A percentile compares a stretch with the other conserved stretches of the same genome.
These are phyloP conservation scores for Artemisia tridentata DNA, from an alignment of 129 eudicot species.

Conservation along the genomic window DNA sequence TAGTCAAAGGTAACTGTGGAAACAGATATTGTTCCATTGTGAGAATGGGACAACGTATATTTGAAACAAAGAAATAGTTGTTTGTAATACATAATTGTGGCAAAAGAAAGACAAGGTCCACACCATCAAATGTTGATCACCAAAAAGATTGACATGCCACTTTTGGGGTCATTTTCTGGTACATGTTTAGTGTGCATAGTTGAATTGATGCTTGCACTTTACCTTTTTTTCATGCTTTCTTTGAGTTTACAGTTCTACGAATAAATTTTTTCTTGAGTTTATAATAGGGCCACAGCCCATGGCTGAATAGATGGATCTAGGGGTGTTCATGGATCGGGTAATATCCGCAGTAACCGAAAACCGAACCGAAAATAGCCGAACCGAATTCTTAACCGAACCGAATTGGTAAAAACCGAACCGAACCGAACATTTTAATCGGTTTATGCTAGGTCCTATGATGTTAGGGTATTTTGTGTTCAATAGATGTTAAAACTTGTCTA, in stretches of 20 bases:
- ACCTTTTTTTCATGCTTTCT: slow-evolving; percentile 1
- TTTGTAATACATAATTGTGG: slow-evolving; percentile 4
- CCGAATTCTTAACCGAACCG: no score
- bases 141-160: slow-evolving; percentile 24
- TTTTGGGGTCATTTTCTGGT: slow-evolving; percentile 7
- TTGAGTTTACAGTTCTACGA: neutral
- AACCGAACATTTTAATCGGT: no score
- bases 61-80: slow-evolving; percentile 18
- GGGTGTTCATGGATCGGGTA: no score
- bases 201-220: slow-evolving; percentile 14
- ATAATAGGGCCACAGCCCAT: neutral
- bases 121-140: slow-evolving; percentile 28
- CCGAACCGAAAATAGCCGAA: no score
- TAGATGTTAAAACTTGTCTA: no score
- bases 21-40: neutral
- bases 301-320: neutral
- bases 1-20: no score
- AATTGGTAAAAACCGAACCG: no score
- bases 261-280: neutral
- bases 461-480: no score
- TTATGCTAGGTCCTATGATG: no score
- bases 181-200: slow-evolving; percentile 10
- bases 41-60: slow-evolving; percentile 9
- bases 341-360: no score
- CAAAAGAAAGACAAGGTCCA: slow-evolving; percentile 27